Evolutionary conservation across 2,329 filamentous ascomycete genomes (phyloP), one percentile per base, ranked within the genome.

Genomic region (Aspergillus udagawae): DNA sequence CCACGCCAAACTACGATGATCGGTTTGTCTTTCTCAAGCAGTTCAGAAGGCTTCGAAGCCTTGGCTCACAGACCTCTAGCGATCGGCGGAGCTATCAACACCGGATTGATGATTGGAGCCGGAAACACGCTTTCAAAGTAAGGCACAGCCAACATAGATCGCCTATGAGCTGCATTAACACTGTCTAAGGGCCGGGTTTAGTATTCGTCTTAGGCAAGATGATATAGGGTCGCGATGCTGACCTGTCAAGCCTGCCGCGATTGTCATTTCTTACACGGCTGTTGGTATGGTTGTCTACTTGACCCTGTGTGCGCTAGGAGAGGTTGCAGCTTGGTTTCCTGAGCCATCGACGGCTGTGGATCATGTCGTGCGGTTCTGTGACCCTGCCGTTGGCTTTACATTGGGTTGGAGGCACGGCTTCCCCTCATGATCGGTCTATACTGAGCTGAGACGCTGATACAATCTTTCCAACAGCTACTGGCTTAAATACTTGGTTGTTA

Each of bases 271-370:
- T 4, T 74, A 74, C 51, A 71, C 70, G 1, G 57, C 71, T 25
- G 70, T 75, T 38, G 73, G 73, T 3, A 64, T 73, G 27, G 54
- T 92, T 49, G 89, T 92, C 60, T 93, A 86, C 73, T 76, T 90
- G 42, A 88, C 92, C 63, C 90, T 93, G 84, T 86, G 85, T 54
- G 87, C 85, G 44, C 82, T 93, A 5, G 90, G 89, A 55, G 89
- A 92, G 73, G 92, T 93, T 85, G 88, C 89, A 12, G 84, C 89
- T 52, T 93, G 88, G 88, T 74, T 93, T 44, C 90, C 90, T 49
- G 81, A 90, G 66, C 83, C 84, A 58, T 84, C 86, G 67, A 90
- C 89, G 62, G 92, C 93, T 73, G 88, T 88, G 51, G 89, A 87
- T 64, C 92, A 92, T 71, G 90, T 90, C 21, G 81, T 85, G 57